Conservation (phyloP, 768 basidiomycete species). For the Suillus hirtellus region DNA sequence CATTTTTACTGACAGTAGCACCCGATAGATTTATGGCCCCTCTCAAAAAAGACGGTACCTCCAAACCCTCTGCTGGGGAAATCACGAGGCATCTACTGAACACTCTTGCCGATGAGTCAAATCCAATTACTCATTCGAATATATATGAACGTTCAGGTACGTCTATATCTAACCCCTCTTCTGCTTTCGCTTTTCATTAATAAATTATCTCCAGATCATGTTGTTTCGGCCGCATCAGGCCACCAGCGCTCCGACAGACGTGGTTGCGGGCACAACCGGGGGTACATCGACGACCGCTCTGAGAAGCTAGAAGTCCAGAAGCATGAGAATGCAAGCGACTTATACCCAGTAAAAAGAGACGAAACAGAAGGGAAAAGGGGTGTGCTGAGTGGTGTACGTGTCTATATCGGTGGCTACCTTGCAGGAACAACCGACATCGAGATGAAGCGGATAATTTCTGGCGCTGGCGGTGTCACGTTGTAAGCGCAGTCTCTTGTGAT, state of each 20-base stretch:
- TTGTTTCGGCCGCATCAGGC: constrained; percentile 64
- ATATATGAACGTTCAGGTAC: constrained; percentile 61
- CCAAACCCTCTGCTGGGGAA: constrained; percentile 39
- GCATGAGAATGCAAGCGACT: constrained; percentile 12
- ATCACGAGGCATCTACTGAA: constrained; percentile 61
- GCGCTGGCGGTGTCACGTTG: constrained; percentile 68
- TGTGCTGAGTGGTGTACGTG: constrained; percentile 44
- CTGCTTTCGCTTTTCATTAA: background rate
- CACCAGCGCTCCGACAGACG: constrained; percentile 63
- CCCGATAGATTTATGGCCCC: constrained; percentile 31
- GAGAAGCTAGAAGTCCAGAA: constrained; percentile 44
- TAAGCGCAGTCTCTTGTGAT: constrained; percentile 35
- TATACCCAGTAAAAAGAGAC: constrained; percentile 11
- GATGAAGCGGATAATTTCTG: constrained; percentile 66
- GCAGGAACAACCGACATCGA: constrained; percentile 76
- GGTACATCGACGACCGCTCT: constrained; percentile 45
- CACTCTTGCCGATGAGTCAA: constrained; percentile 61
- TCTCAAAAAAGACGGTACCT: constrained; percentile 28
- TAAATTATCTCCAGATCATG: constrained; percentile 42
- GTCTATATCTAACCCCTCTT: constrained; percentile 15
- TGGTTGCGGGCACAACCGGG: constrained; percentile 28
- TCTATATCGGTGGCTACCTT: constrained; percentile 75
- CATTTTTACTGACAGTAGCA: background rate
- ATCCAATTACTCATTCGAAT: constrained; percentile 80
- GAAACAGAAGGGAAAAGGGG: constrained; percentile 17